Base-by-base conservation (phyloP, 129 eudicot genomes). In the Escallonia herrerae region DNA sequence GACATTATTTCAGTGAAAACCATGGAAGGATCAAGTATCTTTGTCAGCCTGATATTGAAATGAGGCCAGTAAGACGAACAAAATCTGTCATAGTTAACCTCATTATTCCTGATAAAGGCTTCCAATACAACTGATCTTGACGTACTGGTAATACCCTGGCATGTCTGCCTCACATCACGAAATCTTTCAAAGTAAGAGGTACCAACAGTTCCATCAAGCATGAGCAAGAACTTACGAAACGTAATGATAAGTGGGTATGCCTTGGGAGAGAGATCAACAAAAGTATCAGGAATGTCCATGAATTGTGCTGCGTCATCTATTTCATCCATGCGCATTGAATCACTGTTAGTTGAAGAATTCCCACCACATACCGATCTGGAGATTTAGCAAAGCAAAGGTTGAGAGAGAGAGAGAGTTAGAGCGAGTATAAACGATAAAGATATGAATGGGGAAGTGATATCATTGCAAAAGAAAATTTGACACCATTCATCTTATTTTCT, bases 161-260 rank as follows among this genome's bases (percentile, higher is more conserved):
- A 60, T 9, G n/a, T 56, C 50, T 53, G 62, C 66, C 71, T 50
- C 9, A 63, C 49, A 53, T 56, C 73, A 54, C 52, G 70, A 60
- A 82, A 82, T 72, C 80, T 83, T 38, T 75, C 72, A 65, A 90
- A 86, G 76, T 79, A 90, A 44, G 97, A 86, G 5, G 41, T 65
- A 6, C 86, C 91, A 2, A 90, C 60, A 10, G 91, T 83, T 40
- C 97, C 91, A 65, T 90, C 97, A 4, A 90, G 97, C 97, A 90
- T 90, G 73, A 90, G 61, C 39, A 90, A 46, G 57, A 90, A 86
- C 51, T 83, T 90, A 14, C 73, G 86, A 50, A 86, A 84, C 12
- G 97, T 90, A 52, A 90, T 69, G 12, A 90, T 77, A 42, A 90
- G 91, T 22, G 97, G 97, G 76, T 84, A 90, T 4, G n/a, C 53